Conservation (phyloP, 2,329 filamentous ascomycete genomes). For the Lasiodiplodia citricola region DNA sequence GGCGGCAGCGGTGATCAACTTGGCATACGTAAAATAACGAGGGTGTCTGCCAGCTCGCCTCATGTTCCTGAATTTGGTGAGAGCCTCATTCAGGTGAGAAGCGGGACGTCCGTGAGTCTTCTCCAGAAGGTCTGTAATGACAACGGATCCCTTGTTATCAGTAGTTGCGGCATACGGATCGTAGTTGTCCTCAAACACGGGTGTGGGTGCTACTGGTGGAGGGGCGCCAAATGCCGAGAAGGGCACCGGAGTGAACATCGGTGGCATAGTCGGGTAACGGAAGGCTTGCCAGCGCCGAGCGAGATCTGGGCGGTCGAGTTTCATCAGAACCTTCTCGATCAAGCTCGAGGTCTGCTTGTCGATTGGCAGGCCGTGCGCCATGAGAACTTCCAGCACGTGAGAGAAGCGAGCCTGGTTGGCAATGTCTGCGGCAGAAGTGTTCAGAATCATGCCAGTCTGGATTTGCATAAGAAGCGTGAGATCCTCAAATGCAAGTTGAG, state of each 20-base stretch:
- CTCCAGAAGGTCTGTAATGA: conserved; percentile 90
- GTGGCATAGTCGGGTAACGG: conserved; percentile 53
- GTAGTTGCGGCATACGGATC: conserved; percentile 91
- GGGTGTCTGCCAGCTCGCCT: conserved; percentile 89
- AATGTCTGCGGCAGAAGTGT: conserved; percentile 56
- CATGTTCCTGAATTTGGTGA: conserved; percentile 88
- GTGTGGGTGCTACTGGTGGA: conserved; percentile 58
- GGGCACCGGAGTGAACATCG: conserved; percentile 47
- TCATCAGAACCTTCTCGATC: conserved; percentile 63
- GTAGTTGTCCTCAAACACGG: conserved; percentile 78
- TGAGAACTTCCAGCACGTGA: conserved; percentile 64
- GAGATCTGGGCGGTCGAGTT: conserved; percentile 56
- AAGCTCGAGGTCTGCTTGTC: conserved; percentile 61
- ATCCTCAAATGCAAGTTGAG: conserved; percentile 58
- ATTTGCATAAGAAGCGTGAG: conserved; percentile 67
- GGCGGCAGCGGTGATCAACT: conserved; percentile 88
- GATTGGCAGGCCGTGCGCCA: conserved; percentile 58
- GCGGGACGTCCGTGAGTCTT: conserved; percentile 75
- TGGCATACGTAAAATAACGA: conserved; percentile 95
- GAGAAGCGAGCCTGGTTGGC: conserved; percentile 65
- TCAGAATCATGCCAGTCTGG: conserved; percentile 58
- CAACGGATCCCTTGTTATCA: conserved; percentile 89
- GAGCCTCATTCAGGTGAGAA: conserved; percentile 76
- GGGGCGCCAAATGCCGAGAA: conserved; percentile 47
- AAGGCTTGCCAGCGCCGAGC: conserved; percentile 65